These are phyloP conservation scores for Aspergillus sp. DNA, from an alignment of 2,329 filamentous ascomycete species.

Conservation along the genomic window DNA sequence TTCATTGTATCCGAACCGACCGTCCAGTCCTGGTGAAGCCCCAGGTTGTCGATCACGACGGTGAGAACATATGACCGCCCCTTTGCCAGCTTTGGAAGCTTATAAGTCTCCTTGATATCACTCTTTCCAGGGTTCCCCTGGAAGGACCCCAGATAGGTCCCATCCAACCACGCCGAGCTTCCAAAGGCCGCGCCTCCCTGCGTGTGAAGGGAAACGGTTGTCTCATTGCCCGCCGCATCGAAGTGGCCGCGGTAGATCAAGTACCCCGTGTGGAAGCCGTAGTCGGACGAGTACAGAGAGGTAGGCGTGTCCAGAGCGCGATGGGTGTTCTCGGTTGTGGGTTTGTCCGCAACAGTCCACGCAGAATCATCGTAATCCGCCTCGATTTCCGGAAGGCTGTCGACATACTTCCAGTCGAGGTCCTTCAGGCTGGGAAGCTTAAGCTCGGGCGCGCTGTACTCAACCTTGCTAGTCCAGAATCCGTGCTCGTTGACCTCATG, in stretches of 20 bases:
- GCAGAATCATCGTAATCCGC: slow-evolving; percentile 56
- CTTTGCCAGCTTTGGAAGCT: slow-evolving; percentile 42
- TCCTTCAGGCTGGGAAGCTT: slow-evolving; percentile 48
- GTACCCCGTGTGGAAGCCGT: slow-evolving; percentile 62
- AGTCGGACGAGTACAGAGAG: slow-evolving; percentile 60
- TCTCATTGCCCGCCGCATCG: slow-evolving; percentile 52
- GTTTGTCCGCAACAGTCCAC: slow-evolving; percentile 55
- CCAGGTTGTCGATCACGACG: slow-evolving; percentile 63
- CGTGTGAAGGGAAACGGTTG: slow-evolving; percentile 47
- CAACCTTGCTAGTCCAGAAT: slow-evolving; percentile 43
- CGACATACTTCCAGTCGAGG: slow-evolving; percentile 59
- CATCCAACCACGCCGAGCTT: slow-evolving; percentile 57
- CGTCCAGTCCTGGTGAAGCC: slow-evolving; percentile 57
- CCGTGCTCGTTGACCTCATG: slow-evolving; percentile 36
- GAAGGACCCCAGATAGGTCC: slow-evolving; percentile 55
- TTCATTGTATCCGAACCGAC: slow-evolving; percentile 52
- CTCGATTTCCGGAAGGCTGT: slow-evolving; percentile 61
- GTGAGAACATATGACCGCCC: slow-evolving; percentile 55
- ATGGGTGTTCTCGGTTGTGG: slow-evolving; percentile 52
- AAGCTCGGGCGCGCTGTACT: slow-evolving; percentile 43
- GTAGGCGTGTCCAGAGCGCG: slow-evolving; percentile 52
- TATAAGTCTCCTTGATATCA: slow-evolving; percentile 49
- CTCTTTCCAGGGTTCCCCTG: slow-evolving; percentile 44
- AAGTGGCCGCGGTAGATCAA: slow-evolving; percentile 65
- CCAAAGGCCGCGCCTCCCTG: slow-evolving; percentile 61